Percentiles rank a stretch among this genome's conserved stretches.
These are phyloP conservation scores for Geranium rotundifolium DNA, from an alignment of 345 rosid genomes.

Conservation along the genomic window DNA sequence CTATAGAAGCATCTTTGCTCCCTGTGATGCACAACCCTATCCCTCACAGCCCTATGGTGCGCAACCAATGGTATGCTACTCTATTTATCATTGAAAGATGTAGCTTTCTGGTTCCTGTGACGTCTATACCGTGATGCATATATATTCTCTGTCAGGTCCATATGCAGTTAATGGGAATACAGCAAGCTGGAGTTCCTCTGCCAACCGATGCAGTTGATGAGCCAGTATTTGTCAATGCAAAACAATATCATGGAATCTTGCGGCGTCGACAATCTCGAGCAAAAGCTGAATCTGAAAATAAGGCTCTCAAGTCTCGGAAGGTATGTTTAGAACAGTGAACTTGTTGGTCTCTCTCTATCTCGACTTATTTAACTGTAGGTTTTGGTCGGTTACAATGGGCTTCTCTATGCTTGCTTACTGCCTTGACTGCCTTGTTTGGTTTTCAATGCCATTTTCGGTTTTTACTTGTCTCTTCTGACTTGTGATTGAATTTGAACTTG, in stretches of 20 bases:
- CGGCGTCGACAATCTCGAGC: constrained; percentile 94
- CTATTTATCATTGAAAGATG: background rate
- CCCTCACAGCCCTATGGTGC: constrained; percentile 71
- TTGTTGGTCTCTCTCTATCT: background rate
- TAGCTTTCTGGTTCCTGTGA: background rate
- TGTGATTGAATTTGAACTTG: constrained; percentile 9
- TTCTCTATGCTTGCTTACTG: background rate
- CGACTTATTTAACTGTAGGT: background rate
- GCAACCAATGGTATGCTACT: constrained; percentile 49
- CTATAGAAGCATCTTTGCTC: constrained; percentile 87
- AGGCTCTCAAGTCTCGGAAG: constrained; percentile 62
- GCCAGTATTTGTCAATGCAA: constrained; percentile 96
- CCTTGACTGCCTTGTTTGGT: constrained; percentile 1
- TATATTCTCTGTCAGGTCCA: constrained; percentile 43
- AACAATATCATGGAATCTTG: constrained; percentile 93
- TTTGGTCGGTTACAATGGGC: background rate
- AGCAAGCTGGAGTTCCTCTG: constrained; percentile 94
- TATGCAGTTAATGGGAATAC: constrained; percentile 91
- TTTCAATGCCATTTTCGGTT: background rate
- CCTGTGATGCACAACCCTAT: constrained; percentile 58
- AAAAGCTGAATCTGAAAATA: constrained; percentile 74
- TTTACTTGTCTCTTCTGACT: constrained; percentile 4
- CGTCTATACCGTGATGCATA: background rate
- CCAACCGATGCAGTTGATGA: constrained; percentile 90
- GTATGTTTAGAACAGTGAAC: constrained; percentile 18